phyloP scores from a whole-genome alignment of 805 yeast genomes.

The Kodamaea laetipori region DNA sequence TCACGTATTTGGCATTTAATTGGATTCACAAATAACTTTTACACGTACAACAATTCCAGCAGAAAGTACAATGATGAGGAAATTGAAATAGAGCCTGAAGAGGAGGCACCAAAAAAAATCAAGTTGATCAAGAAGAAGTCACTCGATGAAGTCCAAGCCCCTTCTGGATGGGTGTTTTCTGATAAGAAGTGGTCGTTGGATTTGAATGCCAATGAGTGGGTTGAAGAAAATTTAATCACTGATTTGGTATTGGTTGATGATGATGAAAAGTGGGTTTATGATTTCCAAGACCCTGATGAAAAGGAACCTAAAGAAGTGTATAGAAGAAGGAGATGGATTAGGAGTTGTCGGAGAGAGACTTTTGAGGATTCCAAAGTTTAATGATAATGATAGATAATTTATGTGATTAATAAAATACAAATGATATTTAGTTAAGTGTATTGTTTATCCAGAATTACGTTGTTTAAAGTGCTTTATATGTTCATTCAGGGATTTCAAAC shows the following conservation, averaged over 20 bases:
- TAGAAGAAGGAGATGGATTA: conserved; percentile 13
- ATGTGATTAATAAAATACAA: not conserved
- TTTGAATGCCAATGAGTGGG: conserved; percentile 66
- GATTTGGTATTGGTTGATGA: conserved; percentile 63
- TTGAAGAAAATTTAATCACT: conserved; percentile 46
- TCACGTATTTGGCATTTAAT: conserved; percentile 63
- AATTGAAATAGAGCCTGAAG: not conserved
- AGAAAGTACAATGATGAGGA: conserved; percentile 12
- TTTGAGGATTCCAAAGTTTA: conserved; percentile 5
- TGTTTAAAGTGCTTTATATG: no score
- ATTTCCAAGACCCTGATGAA: conserved; percentile 26
- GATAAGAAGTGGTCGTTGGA: conserved; percentile 65
- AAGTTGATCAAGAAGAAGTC: conserved; percentile 14
- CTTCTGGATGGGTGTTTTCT: conserved; percentile 58
- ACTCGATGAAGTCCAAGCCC: conserved; percentile 52
- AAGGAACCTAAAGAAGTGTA: conserved; percentile 5
- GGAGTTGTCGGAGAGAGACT: conserved; percentile 8
- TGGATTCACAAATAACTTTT: conserved; percentile 59
- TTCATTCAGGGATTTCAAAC: no score
- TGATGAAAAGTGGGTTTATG: conserved; percentile 88
- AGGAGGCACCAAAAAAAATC: not conserved
- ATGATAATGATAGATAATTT: conserved; percentile 1
- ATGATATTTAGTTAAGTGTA: not conserved
- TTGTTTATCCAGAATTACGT: not conserved
- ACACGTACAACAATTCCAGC: conserved; percentile 42